Percentiles rank a stretch among this genome's conserved stretches.
Conservation (phyloP, 805 yeast genomes). For the Yamadazyma scolyti region DNA sequence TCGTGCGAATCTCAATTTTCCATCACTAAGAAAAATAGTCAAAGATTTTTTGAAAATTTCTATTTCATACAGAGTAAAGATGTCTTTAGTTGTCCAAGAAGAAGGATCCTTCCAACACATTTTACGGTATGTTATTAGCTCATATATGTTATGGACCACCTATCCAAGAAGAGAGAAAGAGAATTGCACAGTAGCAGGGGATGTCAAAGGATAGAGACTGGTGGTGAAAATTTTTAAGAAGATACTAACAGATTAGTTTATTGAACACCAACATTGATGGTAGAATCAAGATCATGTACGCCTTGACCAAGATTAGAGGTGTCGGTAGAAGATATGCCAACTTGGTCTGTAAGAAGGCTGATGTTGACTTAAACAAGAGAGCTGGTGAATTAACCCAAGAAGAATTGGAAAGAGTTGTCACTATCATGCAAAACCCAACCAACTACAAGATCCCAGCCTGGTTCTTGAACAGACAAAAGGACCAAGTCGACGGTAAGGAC, state of each 20-base stretch:
- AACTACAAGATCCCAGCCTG: constrained; percentile 99
- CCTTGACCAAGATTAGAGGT: constrained; percentile 99
- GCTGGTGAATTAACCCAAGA: constrained; percentile 99
- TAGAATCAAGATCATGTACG: constrained; percentile 99
- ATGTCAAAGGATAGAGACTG: no score
- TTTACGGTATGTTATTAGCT: constrained; percentile 97
- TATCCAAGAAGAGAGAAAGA: background rate
- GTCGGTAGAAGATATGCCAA: constrained; percentile 99
- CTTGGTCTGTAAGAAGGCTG: constrained; percentile 99
- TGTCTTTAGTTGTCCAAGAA: constrained; percentile 98
- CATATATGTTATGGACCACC: no score
- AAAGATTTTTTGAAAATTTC: no score
- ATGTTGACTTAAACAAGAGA: constrained; percentile 96
- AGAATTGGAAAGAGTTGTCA: constrained; percentile 99
- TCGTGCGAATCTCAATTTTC: no score
- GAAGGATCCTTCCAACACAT: constrained; percentile 99
- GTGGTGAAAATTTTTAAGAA: background rate
- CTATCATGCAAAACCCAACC: constrained; percentile 99
- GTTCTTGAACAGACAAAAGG: constrained; percentile 99
- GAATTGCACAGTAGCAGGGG: no score
- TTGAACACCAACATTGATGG: constrained; percentile 99
- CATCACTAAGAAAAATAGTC: no score
- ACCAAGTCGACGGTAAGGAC: constrained; percentile 98
- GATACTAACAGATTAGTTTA: constrained; percentile 61
- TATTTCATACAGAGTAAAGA: constrained; percentile 39